Base-by-base conservation (phyloP, 2,329 filamentous ascomycete genomes). In the Ceratocystis albifundus region DNA sequence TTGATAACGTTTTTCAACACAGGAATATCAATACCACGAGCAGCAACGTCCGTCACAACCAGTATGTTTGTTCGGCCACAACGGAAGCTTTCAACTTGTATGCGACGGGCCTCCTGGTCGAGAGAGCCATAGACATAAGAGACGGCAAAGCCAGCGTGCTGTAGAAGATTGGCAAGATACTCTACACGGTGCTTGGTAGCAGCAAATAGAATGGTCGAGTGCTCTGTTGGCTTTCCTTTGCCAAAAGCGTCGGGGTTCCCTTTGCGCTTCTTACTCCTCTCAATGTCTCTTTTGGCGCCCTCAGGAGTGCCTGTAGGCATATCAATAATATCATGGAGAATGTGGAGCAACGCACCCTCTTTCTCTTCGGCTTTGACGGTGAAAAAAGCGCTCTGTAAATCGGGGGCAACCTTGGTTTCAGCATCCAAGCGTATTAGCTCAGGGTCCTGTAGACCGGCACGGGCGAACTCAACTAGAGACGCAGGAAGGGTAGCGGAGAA, bases 121-220 rank as follows among this genome's bases (percentile, higher is more conserved):
- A 99, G 80, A 1, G 93, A 90, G 72, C 94, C 94, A 74, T 99
- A 99, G 15, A 90, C 91, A 73, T 96, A 94, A 3, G 94, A 96
- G 0, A 94, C 89, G 1, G 92, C 85, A 73, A 93, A 99, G 1
- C 92, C 93, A 17, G 88, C 85, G 64, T 87, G 79, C 30, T 82
- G 82, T n/a, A 99, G 80, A n/a, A 99, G 77, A 55, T 84, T 83
- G 48, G 89, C 85, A 3, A 99, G 77, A 73, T 97, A 99, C 72
- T 99, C 95, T 64, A 99, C 94, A 73, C 96, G 91, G 76, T 99
- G 94, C 74, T 99, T 97, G 0, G 94, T 97, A 1, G 93, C 89
- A 0, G 90, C 85, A 72, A 99, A 99, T 3, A 99, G 80, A 71
- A 99, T 96, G 0, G 95, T 99, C 0, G 94, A 96, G 74, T 96